Percentiles rank a stretch among this genome's conserved stretches.
Conservation (phyloP, 257 asterid species). For the Phtheirospermum japonicum region DNA sequence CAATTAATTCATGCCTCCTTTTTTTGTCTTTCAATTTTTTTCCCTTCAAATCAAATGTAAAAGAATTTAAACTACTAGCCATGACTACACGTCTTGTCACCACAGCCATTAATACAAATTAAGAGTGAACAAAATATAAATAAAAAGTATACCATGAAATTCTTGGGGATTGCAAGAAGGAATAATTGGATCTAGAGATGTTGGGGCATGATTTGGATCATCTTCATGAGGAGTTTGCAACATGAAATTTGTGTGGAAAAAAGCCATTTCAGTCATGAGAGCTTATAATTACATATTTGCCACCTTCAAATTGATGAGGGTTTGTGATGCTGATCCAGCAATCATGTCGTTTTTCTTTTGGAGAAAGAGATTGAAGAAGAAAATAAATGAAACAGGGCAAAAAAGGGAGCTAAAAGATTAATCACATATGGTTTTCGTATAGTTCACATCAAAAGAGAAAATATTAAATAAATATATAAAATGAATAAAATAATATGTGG, state of each 20-base stretch:
- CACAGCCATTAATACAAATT: no score
- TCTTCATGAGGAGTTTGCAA: constrained; percentile 58
- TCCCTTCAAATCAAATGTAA: neutral
- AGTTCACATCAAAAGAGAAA: no score
- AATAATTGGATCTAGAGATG: constrained; percentile 35
- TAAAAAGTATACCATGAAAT: constrained; percentile 37
- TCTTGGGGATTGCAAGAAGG: constrained; percentile 52
- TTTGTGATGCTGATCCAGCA: constrained; percentile 31
- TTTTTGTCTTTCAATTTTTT: no score
- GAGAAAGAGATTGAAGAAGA: constrained; percentile 5
- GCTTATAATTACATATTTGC: neutral
- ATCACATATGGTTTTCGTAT: neutral
- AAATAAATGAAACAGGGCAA: neutral
- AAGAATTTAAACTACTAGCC: neutral
- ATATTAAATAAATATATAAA: neutral
- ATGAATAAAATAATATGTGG: neutral
- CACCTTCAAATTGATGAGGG: constrained; percentile 25
- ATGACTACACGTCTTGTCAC: no score
- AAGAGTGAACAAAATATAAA: neutral
- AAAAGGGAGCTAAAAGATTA: neutral
- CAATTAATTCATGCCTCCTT: neutral
- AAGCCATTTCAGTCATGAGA: constrained; percentile 54
- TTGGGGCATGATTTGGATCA: constrained; percentile 32
- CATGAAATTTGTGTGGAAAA: constrained; percentile 86
- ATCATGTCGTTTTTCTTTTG: constrained; percentile 21